Conservation (phyloP, 2,329 filamentous ascomycete species). For the Epichloe aotearoae region DNA sequence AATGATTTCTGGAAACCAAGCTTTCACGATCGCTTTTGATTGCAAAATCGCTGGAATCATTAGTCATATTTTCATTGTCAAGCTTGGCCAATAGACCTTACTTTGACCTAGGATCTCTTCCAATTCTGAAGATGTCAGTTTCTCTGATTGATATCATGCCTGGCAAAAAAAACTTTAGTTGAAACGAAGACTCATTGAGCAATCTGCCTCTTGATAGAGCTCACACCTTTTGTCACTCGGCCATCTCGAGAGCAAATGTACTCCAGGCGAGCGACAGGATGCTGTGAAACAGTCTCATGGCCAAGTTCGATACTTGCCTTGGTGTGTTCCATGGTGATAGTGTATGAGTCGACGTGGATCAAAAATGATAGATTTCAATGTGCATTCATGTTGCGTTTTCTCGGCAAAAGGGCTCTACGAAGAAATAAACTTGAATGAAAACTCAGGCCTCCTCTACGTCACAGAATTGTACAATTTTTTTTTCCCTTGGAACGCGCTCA, state of each 20-base stretch:
- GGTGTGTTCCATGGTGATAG: background rate
- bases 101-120: conserved; percentile 22
- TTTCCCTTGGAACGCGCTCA: background rate
- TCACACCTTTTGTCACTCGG: conserved; percentile 2
- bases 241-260: conserved; percentile 1
- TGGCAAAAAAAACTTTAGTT: conserved; percentile 8
- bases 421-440: no score
- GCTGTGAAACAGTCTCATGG: background rate
- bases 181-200: background rate
- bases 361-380: background rate
- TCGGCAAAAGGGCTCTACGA: background rate
- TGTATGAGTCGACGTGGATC: background rate
- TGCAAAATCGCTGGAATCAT: conserved; percentile 20
- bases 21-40: conserved; percentile 25
- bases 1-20: conserved; percentile 38
- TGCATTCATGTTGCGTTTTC: background rate
- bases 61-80: background rate
- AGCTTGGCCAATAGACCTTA: conserved; percentile 9
- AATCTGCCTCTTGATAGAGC: background rate
- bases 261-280: conserved; percentile 2
- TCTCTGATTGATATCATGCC: conserved; percentile 16
- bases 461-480: background rate
- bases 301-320: background rate
- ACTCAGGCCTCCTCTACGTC: background rate
- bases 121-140: conserved; percentile 21